Conservation (phyloP, 352 stramenopile species). For the Globisporangium takayamanum region DNA sequence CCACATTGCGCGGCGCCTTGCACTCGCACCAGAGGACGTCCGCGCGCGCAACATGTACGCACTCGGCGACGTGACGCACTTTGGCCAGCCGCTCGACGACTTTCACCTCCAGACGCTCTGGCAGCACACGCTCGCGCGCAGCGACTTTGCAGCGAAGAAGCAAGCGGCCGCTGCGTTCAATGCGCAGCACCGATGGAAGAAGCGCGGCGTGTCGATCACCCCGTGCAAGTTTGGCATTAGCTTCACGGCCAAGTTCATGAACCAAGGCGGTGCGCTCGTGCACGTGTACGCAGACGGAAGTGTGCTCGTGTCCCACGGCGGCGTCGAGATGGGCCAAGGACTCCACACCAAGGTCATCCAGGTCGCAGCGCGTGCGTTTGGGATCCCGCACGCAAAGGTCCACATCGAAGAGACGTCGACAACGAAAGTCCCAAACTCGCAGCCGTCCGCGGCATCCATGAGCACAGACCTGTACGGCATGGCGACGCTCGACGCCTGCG, state of each 20-base stretch:
- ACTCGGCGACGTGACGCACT: constrained; percentile 87
- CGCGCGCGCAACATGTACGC: constrained; percentile 91
- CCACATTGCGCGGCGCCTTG: constrained; percentile 87
- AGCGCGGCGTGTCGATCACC: constrained; percentile 84
- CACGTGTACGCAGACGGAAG: constrained; percentile 95
- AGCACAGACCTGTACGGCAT: constrained; percentile 96
- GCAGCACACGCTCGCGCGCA: constrained; percentile 58
- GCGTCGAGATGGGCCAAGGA: constrained; percentile 97
- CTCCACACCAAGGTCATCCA: constrained; percentile 95
- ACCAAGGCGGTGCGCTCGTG: constrained; percentile 93
- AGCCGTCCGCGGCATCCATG: constrained; percentile 93
- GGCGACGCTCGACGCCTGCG: constrained; percentile 94
- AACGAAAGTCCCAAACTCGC: constrained; percentile 93
- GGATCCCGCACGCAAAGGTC: constrained; percentile 87
- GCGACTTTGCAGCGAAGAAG: constrained; percentile 65
- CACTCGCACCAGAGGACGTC: constrained; percentile 63
- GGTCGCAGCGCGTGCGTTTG: constrained; percentile 88
- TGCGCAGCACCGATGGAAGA: constrained; percentile 82
- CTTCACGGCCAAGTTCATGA: constrained; percentile 97
- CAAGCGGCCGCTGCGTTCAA: constrained; percentile 87
- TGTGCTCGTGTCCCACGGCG: constrained; percentile 93
- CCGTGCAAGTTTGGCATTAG: constrained; percentile 94
- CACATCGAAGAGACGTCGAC: constrained; percentile 94
- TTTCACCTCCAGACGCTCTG: constrained; percentile 90
- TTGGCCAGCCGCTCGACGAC: constrained; percentile 88